These are phyloP conservation scores for Paramecium caudatum DNA, from an alignment of 73 alveolate species.

Conservation along the genomic window DNA sequence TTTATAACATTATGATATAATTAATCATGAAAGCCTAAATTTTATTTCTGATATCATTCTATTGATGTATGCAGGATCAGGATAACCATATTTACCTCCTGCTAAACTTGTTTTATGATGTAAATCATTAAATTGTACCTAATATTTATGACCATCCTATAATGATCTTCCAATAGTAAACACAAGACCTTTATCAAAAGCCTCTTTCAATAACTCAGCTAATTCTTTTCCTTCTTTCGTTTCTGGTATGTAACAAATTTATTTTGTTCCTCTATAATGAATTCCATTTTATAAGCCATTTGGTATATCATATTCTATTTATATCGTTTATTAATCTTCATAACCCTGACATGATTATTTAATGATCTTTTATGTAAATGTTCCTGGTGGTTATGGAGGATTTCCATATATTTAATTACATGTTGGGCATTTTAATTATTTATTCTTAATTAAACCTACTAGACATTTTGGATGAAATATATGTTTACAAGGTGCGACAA, in stretches of 20 bases:
- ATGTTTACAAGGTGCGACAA: slow-evolving; percentile 35
- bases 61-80: slow-evolving; percentile 22
- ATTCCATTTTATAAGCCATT: slow-evolving; percentile 30
- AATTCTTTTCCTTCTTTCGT: slow-evolving; percentile 25
- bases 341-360: neutral
- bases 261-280: slow-evolving; percentile 14
- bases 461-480: slow-evolving; percentile 32
- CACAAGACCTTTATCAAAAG: slow-evolving; percentile 32
- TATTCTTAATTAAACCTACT: neutral
- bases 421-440: neutral
- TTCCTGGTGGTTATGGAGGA: slow-evolving; percentile 25
- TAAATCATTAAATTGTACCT: neutral
- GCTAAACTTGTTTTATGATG: neutral
- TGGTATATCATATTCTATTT: slow-evolving; percentile 11
- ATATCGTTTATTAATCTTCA: neutral
- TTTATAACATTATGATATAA: slow-evolving; percentile 10
- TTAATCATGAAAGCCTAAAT: neutral
- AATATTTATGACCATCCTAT: neutral
- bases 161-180: slow-evolving; percentile 36
- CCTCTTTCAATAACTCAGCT: slow-evolving; percentile 1
- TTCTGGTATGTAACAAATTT: slow-evolving; percentile 30
- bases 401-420: slow-evolving; percentile 7
- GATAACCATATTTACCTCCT: slow-evolving; percentile 36
- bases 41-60: slow-evolving; percentile 57
- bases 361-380: neutral